Evolutionary conservation across 2,329 filamentous ascomycete genomes (phyloP).

Genomic region (Fusarium sp.): DNA sequence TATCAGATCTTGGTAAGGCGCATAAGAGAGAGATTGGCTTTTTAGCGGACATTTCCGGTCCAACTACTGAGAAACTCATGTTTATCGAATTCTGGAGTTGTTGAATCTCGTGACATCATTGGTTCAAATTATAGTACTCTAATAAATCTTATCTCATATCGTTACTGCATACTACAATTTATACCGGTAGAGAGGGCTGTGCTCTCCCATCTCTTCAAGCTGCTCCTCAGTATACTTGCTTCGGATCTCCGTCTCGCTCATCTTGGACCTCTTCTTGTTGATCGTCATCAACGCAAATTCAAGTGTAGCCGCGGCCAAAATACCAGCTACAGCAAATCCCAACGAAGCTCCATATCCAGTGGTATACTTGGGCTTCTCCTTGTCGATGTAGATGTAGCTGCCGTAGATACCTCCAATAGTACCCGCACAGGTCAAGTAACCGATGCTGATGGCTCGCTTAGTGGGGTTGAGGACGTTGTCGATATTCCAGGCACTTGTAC

Average conservation of each 20-base stretch:
- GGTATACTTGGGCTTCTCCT: conserved; percentile 46
- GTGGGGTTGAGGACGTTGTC: conserved; percentile 53
- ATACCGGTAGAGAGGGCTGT: conserved; percentile 46
- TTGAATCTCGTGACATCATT: not conserved
- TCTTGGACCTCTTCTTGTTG: conserved; percentile 46
- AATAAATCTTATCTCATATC: fast-evolving
- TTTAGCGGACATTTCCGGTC: too few species aligned
- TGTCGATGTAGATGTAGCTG: conserved; percentile 44
- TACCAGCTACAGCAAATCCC: conserved; percentile 37
- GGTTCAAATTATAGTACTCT: not conserved
- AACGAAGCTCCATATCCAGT: conserved; percentile 46
- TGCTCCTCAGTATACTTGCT: conserved; percentile 50
- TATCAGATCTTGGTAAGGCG: too few species aligned
- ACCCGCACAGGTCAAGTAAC: conserved; percentile 48
- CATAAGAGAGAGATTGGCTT: too few species aligned
- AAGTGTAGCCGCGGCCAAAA: conserved; percentile 31
- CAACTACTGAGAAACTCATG: too few species aligned
- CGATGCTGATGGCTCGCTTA: conserved; percentile 55
- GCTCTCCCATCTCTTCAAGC: conserved; percentile 52
- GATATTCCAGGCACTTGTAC: conserved; percentile 54
- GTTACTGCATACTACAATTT: not conserved
- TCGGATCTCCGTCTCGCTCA: conserved; percentile 46
- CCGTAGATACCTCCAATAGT: conserved; percentile 46
- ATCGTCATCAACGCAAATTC: conserved; percentile 39
- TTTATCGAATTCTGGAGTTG: too few species aligned